Evolutionary conservation across 2,329 filamentous ascomycete species (phyloP).

Genomic region (Fusarium temperatum): DNA sequence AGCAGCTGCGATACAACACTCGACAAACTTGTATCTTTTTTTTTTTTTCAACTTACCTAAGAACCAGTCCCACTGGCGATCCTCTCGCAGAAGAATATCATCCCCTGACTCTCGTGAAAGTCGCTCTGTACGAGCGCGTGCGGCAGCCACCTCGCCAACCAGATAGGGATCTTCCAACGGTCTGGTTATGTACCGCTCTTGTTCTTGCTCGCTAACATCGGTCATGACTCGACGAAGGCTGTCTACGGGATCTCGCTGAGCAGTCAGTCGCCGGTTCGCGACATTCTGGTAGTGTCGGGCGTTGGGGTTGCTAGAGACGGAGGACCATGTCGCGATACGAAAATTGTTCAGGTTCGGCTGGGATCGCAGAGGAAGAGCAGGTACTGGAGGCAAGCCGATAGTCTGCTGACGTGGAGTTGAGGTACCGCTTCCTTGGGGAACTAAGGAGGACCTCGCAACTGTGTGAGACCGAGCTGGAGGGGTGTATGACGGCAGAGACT

Average conservation of each 20-base stretch:
- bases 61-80: slow-evolving; percentile 69
- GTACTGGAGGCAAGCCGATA: slow-evolving; percentile 62
- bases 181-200: slow-evolving; percentile 44
- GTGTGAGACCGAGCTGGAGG: slow-evolving; percentile 43
- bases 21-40: background rate
- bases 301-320: slow-evolving; percentile 61
- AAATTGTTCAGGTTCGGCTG: slow-evolving; percentile 61
- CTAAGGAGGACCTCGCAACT: slow-evolving; percentile 26
- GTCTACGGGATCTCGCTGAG: slow-evolving; percentile 49
- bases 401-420: slow-evolving; percentile 46
- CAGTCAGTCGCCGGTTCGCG: slow-evolving; percentile 67
- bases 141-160: slow-evolving; percentile 72
- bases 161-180: slow-evolving; percentile 74
- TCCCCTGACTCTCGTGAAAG: slow-evolving; percentile 64
- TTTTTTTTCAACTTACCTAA: slow-evolving; percentile 57
- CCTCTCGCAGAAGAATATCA: slow-evolving; percentile 64
- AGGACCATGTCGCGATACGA: slow-evolving; percentile 69
- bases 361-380: slow-evolving; percentile 50
- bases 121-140: slow-evolving; percentile 64
- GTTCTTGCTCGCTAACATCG: slow-evolving; percentile 26
- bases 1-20: slow-evolving; percentile 6
- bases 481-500: slow-evolving; percentile 62
- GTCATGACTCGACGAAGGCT: slow-evolving; percentile 39
- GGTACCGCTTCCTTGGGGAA: slow-evolving; percentile 36
- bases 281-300: slow-evolving; percentile 71